These are phyloP conservation scores for Tillandsia fasciculata DNA, from an alignment of 176 grass and related monocot species.

Conservation along the genomic window DNA sequence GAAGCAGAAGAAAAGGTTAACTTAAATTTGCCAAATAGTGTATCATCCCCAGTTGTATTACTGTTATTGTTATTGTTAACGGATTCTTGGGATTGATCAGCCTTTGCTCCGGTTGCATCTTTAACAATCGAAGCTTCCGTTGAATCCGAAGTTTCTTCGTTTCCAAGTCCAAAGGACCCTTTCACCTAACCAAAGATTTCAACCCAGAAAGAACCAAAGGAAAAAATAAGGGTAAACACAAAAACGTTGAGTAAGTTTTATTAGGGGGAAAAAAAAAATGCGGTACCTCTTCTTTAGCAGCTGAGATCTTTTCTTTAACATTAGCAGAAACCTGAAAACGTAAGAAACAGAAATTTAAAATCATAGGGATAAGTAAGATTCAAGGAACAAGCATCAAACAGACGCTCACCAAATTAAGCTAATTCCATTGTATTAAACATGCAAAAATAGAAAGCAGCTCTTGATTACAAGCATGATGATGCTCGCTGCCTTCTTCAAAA, in stretches of 20 bases:
- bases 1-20: constrained; percentile 47
- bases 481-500: not conserved
- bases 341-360: constrained; percentile 11
- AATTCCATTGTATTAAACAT: not conserved
- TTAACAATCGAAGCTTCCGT: constrained; percentile 19
- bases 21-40: constrained; percentile 43
- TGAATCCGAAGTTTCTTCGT: constrained; percentile 41
- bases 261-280: no score
- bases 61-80: constrained; percentile 12
- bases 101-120: constrained; percentile 26
- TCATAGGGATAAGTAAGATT: not conserved
- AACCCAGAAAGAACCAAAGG: not conserved
- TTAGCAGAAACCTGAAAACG: constrained; percentile 27
- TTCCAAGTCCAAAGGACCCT: constrained; percentile 52
- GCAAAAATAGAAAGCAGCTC: not conserved
- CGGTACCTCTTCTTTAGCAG: constrained; percentile 33
- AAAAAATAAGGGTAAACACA: not conserved
- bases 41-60: constrained; percentile 27
- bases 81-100: constrained; percentile 28
- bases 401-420: not conserved
- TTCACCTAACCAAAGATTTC: constrained; percentile 36
- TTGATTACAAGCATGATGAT: constrained; percentile 3
- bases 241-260: not conserved
- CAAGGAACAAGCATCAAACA: not conserved
- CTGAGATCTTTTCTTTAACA: constrained; percentile 33